Base-by-base conservation (phyloP, 768 basidiomycete genomes). In the Epithele typhae region DNA sequence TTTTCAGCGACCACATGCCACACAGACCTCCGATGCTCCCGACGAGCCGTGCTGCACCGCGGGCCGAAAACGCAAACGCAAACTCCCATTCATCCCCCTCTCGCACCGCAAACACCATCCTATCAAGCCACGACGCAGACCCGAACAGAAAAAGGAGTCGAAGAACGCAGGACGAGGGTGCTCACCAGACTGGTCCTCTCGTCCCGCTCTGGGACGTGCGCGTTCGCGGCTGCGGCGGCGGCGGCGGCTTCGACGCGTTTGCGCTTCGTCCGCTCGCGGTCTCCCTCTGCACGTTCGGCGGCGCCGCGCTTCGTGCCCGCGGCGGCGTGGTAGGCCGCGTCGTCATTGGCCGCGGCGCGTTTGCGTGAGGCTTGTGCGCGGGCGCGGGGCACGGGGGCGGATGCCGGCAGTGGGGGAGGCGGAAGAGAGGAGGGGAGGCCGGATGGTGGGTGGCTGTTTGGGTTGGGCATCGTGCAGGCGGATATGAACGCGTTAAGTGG, bases 241-340 rank as follows among this genome's bases (percentile, higher is more conserved):
- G 61, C 53, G 17, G 57, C 52, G 23, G 70, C 62, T 27, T 86
- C 86, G 30, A 77, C 70, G 54, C 84, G 76, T 66, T 87, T 90
- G 56, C 87, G 69, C 65, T 91, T 89, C 43, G 74, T 71, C 40
- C 87, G 72, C 14, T 82, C 79, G 27, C 50, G 50, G 54, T 89
- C 87, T n/a, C 83, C 84, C 7, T 88, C 85, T 21, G 68, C 74
- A 57, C 79, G 78, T 42, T 89, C 87, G 15, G 59, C 68, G 0
- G 85, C 87, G 37, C 78, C 77, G 53, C 87, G 67, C 60, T 90
- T 89, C 15, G 73, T 62, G 30, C 78, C 78, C 17, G 52, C 42
- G n/a, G 67, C 55, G 6, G 68, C 64, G 8, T 70, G 64, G 40
- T 88, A 87, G 18, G 84, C 73, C 14, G 83, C 81, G 60, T 88